A percentile compares a stretch with the other conserved stretches of the same genome.
These are phyloP conservation scores for Ophiostoma populinum DNA, from an alignment of 2,329 filamentous ascomycete species.

Conservation along the genomic window DNA sequence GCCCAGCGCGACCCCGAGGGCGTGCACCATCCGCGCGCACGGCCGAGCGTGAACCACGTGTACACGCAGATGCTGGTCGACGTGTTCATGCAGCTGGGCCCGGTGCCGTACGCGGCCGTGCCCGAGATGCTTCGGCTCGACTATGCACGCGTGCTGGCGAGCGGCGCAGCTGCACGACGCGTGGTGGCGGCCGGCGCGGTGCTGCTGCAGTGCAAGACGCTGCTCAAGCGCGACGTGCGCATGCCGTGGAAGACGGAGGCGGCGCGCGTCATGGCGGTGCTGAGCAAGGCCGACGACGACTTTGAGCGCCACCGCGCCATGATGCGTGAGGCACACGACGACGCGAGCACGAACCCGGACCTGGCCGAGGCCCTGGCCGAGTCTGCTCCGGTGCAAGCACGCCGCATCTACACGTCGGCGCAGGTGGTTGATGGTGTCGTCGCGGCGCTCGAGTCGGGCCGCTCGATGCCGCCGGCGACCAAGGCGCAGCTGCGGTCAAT, in stretches of 20 bases:
- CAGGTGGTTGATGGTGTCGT: conserved; percentile 43
- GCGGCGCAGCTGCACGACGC: conserved; percentile 39
- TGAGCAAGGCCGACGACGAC: conserved; percentile 31
- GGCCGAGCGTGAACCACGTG: conserved; percentile 50
- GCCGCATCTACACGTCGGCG: too few species aligned
- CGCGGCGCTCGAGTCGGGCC: conserved; percentile 42
- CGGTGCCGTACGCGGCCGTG: conserved; percentile 32
- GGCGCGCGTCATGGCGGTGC: conserved; percentile 48
- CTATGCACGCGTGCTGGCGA: conserved; percentile 39
- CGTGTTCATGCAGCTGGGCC: conserved; percentile 47
- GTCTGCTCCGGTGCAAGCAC: too few species aligned
- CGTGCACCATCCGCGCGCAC: conserved; percentile 41
- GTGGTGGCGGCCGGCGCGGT: conserved; percentile 61
- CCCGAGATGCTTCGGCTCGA: conserved; percentile 65
- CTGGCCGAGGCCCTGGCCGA: too few species aligned
- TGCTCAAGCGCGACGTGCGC: conserved; percentile 65
- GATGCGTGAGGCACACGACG: too few species aligned
- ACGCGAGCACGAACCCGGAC: too few species aligned
- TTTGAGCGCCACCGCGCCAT: conserved; percentile 12
- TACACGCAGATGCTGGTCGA: conserved; percentile 64
- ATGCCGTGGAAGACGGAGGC: conserved; percentile 63
- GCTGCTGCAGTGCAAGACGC: conserved; percentile 63
- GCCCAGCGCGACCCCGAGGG: conserved; percentile 52
- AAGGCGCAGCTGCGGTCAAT: conserved; percentile 40
- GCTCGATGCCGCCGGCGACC: conserved; percentile 47